Percentiles rank a stretch among this genome's conserved stretches.
These are phyloP conservation scores for Diaporthe sp. DNA, from an alignment of 2,329 filamentous ascomycete species.

Conservation along the genomic window DNA sequence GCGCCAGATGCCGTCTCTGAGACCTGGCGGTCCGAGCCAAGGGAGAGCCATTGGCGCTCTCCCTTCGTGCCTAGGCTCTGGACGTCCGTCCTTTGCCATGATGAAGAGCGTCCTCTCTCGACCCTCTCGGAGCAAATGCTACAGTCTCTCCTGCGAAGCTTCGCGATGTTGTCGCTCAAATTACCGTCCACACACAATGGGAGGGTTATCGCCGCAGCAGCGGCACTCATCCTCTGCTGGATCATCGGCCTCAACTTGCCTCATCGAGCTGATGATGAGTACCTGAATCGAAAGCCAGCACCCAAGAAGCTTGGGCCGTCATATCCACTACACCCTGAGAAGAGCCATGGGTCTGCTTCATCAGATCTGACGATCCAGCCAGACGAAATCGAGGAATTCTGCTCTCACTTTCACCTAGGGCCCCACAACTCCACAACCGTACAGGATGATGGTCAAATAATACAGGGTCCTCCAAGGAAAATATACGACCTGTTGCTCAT, in stretches of 20 bases:
- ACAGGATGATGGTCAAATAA: constrained; percentile 52
- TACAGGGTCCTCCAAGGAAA: constrained; percentile 36
- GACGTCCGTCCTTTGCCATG: background rate
- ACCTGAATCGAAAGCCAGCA: background rate
- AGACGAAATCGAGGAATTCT: constrained; percentile 24
- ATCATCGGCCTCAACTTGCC: constrained; percentile 28
- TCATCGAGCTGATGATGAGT: background rate
- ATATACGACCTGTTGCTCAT: constrained; percentile 44
- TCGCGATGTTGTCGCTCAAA: constrained; percentile 33
- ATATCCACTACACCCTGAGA: background rate
- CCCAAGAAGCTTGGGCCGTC: background rate
- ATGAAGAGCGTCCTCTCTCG: background rate
- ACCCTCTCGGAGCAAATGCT: background rate
- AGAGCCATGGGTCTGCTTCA: constrained; percentile 1
- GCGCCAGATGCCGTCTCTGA: background rate
- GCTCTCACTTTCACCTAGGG: constrained; percentile 36
- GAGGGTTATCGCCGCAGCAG: constrained; percentile 24
- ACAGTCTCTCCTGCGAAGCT: background rate
- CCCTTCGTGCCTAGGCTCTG: background rate
- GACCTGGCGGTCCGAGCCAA: constrained; percentile 11
- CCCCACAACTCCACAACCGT: constrained; percentile 22
- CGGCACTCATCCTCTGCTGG: constrained; percentile 36
- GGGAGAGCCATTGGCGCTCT: constrained; percentile 5
- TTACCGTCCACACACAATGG: constrained; percentile 25
- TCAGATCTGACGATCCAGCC: background rate